Conservation (phyloP, 805 yeast species). For the Saccharomycopsis sp. region DNA sequence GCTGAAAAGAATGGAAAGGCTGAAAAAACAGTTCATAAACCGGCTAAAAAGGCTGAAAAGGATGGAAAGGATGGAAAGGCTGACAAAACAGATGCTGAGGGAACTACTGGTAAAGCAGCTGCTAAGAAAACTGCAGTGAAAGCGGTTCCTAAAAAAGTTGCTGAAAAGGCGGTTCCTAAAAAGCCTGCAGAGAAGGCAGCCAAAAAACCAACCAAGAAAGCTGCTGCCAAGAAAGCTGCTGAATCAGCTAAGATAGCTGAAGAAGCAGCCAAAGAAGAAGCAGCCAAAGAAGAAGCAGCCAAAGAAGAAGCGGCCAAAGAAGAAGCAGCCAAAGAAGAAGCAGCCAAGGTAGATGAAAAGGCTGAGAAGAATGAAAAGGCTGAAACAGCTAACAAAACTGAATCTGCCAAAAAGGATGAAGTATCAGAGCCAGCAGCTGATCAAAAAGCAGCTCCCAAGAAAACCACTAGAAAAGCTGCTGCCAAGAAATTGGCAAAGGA, state of each 20-base stretch:
- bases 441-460: background rate
- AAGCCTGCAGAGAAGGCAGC: background rate
- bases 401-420: too few species aligned
- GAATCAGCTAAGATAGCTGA: background rate
- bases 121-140: background rate
- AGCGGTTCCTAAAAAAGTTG: background rate
- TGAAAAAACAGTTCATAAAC: background rate
- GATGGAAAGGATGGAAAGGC: background rate
- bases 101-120: background rate
- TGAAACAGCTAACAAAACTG: too few species aligned
- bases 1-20: background rate
- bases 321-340: background rate
- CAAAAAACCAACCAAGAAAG: background rate
- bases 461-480: conserved; percentile 5
- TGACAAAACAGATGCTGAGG: background rate
- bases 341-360: background rate
- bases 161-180: conserved; percentile 7
- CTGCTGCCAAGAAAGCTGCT: background rate
- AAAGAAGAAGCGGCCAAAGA: conserved; percentile 5
- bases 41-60: background rate
- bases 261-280: too few species aligned
- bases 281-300: background rate
- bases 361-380: too few species aligned
- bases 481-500: background rate
- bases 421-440: too few species aligned